Evolutionary conservation across 352 stramenopile genomes (phyloP), one percentile per base, ranked within the genome.

Genomic region (Phytophthora tubulina): DNA sequence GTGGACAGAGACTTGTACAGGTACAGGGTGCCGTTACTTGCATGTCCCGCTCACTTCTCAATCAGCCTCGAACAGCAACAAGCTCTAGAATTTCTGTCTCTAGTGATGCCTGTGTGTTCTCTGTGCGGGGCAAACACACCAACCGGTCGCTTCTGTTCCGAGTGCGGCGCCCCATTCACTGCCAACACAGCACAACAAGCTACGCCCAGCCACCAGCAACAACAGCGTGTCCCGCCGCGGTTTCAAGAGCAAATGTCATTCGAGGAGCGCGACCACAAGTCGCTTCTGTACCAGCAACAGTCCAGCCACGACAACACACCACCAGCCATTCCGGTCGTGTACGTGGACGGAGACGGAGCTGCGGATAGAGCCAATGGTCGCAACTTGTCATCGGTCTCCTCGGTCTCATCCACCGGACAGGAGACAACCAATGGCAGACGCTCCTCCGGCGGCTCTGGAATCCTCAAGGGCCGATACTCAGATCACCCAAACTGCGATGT

Each of bases 401-500:
- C 53, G 14, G 55, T 53, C 38, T 73, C 65, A 11, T 60, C 50
- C 27, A 58, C 44, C 46, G 61, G 44, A 13, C 56, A 69, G 21
- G 52, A 66, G 33, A 50, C 55, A 5, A 67, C 31, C n/a, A 56
- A 33, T 21, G 33, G 49, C 30, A 35, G 51, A 2, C 55, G 52
- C 44, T 55, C 58, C 1, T 68, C 63, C 7, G 31, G 52, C 35
- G 44, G 70, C 41, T 72, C 71, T 31, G 79, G 81, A 3, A 63
- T 89, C 27, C 61, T 88, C 21, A 80, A 53, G 11, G 54, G 72
- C 1, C 83, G 83, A 13, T 93, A 93, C 66, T 67, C 75, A 7
- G 77, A 89, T 57, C 83, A 93, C 44, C 85, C 85, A 3, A 88
- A 86, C 54, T 91, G 83, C 75, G 83, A 91, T 49, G 73, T 91